Evolutionary conservation across 805 yeast species (phyloP).

Genomic region (Suhomyces sp.): DNA sequence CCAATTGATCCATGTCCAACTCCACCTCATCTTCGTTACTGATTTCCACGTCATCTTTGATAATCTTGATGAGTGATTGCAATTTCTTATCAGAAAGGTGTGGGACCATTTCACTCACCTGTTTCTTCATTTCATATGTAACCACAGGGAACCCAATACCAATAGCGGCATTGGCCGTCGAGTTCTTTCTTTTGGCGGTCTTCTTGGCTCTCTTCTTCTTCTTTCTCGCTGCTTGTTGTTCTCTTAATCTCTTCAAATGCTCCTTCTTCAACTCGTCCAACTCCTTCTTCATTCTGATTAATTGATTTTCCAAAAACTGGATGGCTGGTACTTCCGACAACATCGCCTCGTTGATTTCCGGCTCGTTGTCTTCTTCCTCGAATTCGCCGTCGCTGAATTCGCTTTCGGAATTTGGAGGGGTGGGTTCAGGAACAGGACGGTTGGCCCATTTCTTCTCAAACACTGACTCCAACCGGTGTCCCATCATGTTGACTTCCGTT

Average conservation of each 20-base stretch:
- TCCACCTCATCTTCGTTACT: slow-evolving; percentile 87
- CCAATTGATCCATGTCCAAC: slow-evolving; percentile 91
- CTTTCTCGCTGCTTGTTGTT: slow-evolving; percentile 56
- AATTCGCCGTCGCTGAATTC: slow-evolving; percentile 30
- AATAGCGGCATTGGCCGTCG: slow-evolving; percentile 22
- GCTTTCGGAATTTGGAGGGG: slow-evolving; percentile 52
- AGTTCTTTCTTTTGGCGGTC: slow-evolving; percentile 14
- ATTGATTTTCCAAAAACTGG: slow-evolving; percentile 81
- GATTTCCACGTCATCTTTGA: slow-evolving; percentile 62
- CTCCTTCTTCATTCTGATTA: slow-evolving; percentile 81
- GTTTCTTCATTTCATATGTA: slow-evolving; percentile 95
- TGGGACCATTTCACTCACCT: slow-evolving; percentile 81
- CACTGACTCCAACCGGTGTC: slow-evolving; percentile 82
- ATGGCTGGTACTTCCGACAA: slow-evolving; percentile 84
- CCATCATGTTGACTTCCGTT: slow-evolving; percentile 95
- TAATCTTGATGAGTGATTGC: slow-evolving; percentile 79
- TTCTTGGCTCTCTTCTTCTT: slow-evolving; percentile 43
- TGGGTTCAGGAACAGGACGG: slow-evolving; percentile 59
- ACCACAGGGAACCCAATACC: slow-evolving; percentile 42
- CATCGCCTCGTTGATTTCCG: slow-evolving; percentile 53
- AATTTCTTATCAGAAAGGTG: slow-evolving; percentile 76
- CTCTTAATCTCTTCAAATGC: slow-evolving; percentile 64
- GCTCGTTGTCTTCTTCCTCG: slow-evolving; percentile 51
- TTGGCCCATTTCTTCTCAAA: slow-evolving; percentile 89
- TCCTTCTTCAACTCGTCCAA: slow-evolving; percentile 78